Evolutionary conservation across 1,139 yeast genomes (phyloP).

Genomic region (Candida sanyaensis): DNA sequence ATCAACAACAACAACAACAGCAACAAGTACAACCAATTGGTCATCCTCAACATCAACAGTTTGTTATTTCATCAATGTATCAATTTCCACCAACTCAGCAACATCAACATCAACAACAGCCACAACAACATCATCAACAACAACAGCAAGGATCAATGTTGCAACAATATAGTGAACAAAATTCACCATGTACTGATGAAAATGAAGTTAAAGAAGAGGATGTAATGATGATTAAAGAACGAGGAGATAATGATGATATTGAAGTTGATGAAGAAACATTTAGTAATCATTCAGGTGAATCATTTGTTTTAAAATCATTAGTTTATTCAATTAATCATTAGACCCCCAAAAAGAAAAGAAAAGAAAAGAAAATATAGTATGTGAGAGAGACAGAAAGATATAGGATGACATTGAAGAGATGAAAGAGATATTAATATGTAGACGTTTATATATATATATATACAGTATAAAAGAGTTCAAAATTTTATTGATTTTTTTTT

Average conservation of each 20-base stretch:
- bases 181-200: conserved; percentile 1
- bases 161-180: conserved; percentile 4
- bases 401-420: too few relatives aligned
- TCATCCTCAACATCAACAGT: conserved; percentile 3
- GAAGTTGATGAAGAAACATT: conserved; percentile 2
- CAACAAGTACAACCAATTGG: conserved; percentile 3
- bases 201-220: conserved; percentile 5
- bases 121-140: conserved; percentile 6
- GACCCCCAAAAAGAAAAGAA: too few relatives aligned
- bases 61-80: conserved; percentile 1
- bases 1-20: conserved; percentile 1
- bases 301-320: conserved; percentile 42
- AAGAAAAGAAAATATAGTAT: not conserved
- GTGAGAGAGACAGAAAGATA: not conserved
- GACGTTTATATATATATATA: not conserved
- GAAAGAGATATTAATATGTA: not conserved
- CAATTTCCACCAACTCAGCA: not conserved
- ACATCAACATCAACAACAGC: too few relatives aligned
- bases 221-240: conserved; percentile 1
- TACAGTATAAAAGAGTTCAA: not conserved
- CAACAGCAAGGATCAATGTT: conserved; percentile 4
- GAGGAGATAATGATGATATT: not conserved
- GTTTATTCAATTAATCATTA: conserved; percentile 46
- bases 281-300: conserved; percentile 25
- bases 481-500: not conserved